Conservation (phyloP, 257 asterid species). For the Penstemon barbatus region DNA sequence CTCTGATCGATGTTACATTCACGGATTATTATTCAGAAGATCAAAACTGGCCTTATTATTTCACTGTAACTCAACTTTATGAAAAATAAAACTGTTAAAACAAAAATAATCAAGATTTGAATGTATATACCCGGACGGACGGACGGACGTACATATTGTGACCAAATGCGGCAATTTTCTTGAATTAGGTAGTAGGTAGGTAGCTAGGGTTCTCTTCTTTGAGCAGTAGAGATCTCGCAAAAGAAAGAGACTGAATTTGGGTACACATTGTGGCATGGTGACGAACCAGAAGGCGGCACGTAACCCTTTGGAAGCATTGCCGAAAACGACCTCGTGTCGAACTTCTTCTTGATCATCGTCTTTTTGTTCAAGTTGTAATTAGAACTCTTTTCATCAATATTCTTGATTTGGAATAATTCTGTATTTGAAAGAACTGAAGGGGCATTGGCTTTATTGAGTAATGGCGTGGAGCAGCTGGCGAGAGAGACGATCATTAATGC, state of each 20-base stretch:
- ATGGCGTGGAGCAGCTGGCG: conserved; percentile 24
- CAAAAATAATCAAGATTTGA: not conserved
- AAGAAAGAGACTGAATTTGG: conserved; percentile 58
- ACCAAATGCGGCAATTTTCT: too few species aligned
- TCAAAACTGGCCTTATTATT: not conserved
- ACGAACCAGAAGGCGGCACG: conserved; percentile 80
- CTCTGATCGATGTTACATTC: not conserved
- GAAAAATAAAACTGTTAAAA: not conserved
- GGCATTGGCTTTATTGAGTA: conserved; percentile 1
- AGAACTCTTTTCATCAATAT: not conserved
- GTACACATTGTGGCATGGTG: conserved; percentile 69
- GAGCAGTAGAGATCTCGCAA: conserved; percentile 41
- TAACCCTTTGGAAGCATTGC: conserved; percentile 84
- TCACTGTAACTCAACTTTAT: not conserved
- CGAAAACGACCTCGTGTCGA: conserved; percentile 36
- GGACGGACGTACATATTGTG: too few species aligned
- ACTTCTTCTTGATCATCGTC: conserved; percentile 7
- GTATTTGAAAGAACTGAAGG: not conserved
- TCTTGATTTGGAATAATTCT: conserved; percentile 31
- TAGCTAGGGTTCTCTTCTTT: not conserved
- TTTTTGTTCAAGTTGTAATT: conserved; percentile 16
- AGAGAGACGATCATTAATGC: conserved; percentile 26
- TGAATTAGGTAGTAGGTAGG: too few species aligned
- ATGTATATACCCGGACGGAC: not conserved
- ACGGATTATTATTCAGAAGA: not conserved